Evolutionary conservation across 495 filamentous ascomycete genomes (phyloP), one percentile per base, ranked within the genome.

Genomic region (Annulohypoxylon bovei): DNA sequence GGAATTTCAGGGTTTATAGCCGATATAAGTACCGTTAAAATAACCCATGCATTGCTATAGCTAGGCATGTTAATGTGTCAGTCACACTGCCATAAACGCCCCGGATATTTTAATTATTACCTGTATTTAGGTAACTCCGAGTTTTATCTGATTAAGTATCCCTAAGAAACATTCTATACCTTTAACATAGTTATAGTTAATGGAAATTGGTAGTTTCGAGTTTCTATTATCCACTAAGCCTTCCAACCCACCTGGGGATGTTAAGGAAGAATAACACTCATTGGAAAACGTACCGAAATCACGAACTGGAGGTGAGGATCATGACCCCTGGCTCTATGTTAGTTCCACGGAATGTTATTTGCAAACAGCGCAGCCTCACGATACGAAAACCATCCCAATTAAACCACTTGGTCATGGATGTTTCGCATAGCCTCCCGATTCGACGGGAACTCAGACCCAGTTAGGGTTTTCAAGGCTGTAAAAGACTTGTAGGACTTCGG

Each of bases 371-470:
- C 28, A 33, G 47, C 46, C 35, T 60, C 28, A 28, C n/a, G 33
- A 58, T 12, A 44, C 25, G 14, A 57, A 23, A 18, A 23, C 6
- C 12, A 22, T 23, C 18, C 44, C 16, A 40, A 18, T 22, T 32
- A 49, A 4, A 11, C 27, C 20, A 37, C 55, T 46, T 53, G 28
- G 46, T 53, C 25, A 47, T 33, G 37, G 28, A 7, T 52, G 33
- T 54, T 40, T 46, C 35, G 47, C 62, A 71, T 49, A 63, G 63
- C 68, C 63, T 39, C 58, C 28, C 22, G 20, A 33, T 47, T 59
- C 14, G 33, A 54, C 40, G 16, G 49, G 20, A 1, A 32, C 37
- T 57, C 25, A 28, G 39, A 60, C 39, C 33, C n/a, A 37, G 11
- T 55, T 28, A n/a, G 18, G 14, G 27, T 20, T 37, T 22, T 47